Evolutionary conservation across 2,329 filamentous ascomycete genomes (phyloP), one percentile per base, ranked within the genome.

Genomic region (Aspergillus viridinutans): DNA sequence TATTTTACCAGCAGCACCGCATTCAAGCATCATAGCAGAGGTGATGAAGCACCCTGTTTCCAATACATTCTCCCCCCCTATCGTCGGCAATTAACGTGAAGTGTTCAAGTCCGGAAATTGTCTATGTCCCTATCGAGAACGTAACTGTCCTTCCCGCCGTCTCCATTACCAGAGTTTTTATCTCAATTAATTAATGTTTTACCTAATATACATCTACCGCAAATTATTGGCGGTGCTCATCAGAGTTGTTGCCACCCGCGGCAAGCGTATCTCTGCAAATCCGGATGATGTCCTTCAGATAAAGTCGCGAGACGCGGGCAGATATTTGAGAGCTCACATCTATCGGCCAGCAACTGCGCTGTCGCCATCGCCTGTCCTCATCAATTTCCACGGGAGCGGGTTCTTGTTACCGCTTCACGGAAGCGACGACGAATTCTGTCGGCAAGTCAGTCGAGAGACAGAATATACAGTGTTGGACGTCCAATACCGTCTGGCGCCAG

Each of bases 401-500:
- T 74, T 74, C 42, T 28, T 72, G 1, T 49, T 74, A 14, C 67
- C 69, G 9, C 38, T 64, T 3, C 71, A 73, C 50, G 70, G 71
- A 14, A 57, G 50, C 23, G 71, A 72, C 49, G 65, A 69, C 32
- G 64, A 68, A n/a, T 73, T 67, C 49, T 72, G 67, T 57, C 65
- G 64, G 3, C 57, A 55, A 28, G 53, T 72, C 21, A 67, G 64
- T 49, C 56, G 54, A 1, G 53, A 65, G 38, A 68, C 69, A 20
- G 62, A 60, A 12, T 68, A 69, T 52, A 70, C 68, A 3, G 71
- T 77, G 25, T 54, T 76, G 5, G 74, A 78, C 59, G 64, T 71
- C 14, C 63, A 68, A 21, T 78, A 78, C 59, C 72, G 74, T 7
- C 67, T 76, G 14, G 72, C 71, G 4, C 75, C 76, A 4, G 75